phyloP scores from a whole-genome alignment of 1,284 basidiomycete species.

The Ceratobasidium sp. region DNA sequence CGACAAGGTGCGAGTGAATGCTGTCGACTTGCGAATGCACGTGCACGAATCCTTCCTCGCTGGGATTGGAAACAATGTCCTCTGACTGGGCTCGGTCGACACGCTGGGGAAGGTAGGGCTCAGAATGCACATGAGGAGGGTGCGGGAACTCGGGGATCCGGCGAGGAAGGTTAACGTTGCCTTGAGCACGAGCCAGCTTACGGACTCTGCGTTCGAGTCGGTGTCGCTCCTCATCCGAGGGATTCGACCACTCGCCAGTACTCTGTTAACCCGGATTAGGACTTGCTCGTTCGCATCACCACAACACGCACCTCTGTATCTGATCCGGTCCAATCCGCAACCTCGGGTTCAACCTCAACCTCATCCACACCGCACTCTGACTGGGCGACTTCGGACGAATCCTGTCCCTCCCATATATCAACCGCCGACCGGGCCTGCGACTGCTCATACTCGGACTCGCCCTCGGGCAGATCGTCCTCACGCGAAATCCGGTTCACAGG shows the following conservation, averaged over 20 bases:
- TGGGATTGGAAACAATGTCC: conserved; percentile 81
- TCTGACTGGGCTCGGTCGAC: conserved; percentile 48
- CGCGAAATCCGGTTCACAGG: conserved; percentile 19
- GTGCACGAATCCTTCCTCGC: conserved; percentile 64
- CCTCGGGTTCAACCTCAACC: conserved; percentile 16
- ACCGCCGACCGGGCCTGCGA: conserved; percentile 42
- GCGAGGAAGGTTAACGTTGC: conserved; percentile 60
- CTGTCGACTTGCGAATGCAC: conserved; percentile 49
- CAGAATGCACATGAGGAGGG: conserved; percentile 61
- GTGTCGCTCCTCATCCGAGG: conserved; percentile 81
- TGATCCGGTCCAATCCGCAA: conserved; percentile 27
- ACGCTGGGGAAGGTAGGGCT: conserved; percentile 47
- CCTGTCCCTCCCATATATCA: conserved; percentile 51
- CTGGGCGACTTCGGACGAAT: conserved; percentile 17
- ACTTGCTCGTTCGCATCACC: neutral
- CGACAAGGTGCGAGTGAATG: conserved; percentile 54
- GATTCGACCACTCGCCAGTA: conserved; percentile 86
- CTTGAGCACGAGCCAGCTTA: conserved; percentile 52
- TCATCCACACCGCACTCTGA: conserved; percentile 23
- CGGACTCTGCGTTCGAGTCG: conserved; percentile 68
- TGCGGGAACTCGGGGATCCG: conserved; percentile 78
- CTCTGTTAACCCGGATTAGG: conserved; percentile 55
- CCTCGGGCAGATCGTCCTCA: conserved; percentile 32
- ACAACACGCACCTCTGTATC: conserved; percentile 1
- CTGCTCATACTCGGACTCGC: conserved; percentile 35